Evolutionary conservation across 2,329 filamentous ascomycete species (phyloP), one percentile per base, ranked within the genome.

Genomic region (Colletotrichum cuscutae): DNA sequence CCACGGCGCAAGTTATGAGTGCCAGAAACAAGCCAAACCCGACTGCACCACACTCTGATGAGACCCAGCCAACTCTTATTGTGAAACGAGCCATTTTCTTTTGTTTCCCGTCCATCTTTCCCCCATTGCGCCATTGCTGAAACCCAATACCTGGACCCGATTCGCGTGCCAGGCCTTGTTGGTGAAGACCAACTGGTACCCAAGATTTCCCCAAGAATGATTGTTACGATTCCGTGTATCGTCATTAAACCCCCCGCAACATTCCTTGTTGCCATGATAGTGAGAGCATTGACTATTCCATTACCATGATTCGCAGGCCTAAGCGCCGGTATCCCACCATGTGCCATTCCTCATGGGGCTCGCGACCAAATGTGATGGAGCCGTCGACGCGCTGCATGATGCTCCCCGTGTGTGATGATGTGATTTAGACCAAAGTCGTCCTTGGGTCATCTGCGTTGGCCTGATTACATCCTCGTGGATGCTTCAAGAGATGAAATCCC

Each of bases 41-140:
- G 49, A 54, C 19, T 53, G 13, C 53, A 37, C 49, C 28, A 54
- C 46, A 63, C 24, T n/a, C 53, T 22, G 56, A 42, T 35, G 7
- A 72, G 70, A 61, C 54, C 65, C 66, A 58, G 68, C 60, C 59
- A 42, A 54, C 32, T 69, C 53, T 69, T 72, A 26, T 72, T 70
- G 46, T 65, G 52, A 70, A 59, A 72, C 56, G 65, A 70, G 69
- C 30, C 67, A 65, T 72, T 72, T 70, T 69, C 69, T 70, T 72
- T 72, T 72, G 59, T 64, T 72, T 53, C 54, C 66, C 70, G 26
- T 35, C 70, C 60, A 19, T 72, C 70, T 72, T 63, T 72, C 62
- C 70, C 70, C 70, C 70, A 61, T 60, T 70, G 54, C 70, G 70
- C 70, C 70, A 66, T 52, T 72, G 70, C 70, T 72, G 70, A 72